Conservation (phyloP, 2,329 filamentous ascomycete species). For the Zarea fungicola region DNA sequence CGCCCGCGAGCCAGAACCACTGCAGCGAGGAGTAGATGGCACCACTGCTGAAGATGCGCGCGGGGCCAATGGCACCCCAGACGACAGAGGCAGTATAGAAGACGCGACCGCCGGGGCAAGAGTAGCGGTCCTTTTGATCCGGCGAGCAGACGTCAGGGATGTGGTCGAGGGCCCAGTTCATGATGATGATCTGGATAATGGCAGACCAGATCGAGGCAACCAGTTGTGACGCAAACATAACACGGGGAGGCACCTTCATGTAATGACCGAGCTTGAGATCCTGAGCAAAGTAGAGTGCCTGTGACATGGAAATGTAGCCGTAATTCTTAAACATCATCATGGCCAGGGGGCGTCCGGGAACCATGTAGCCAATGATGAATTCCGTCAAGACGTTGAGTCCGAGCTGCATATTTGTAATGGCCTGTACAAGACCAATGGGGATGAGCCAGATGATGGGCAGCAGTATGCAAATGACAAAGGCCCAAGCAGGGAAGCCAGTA, state of each 20-base stretch:
- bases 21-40: conserved; percentile 60
- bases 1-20: conserved; percentile 68
- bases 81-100: conserved; percentile 66
- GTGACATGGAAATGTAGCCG: conserved; percentile 62
- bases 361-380: conserved; percentile 68
- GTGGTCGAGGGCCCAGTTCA: conserved; percentile 59
- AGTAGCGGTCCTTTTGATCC: conserved; percentile 51
- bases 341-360: conserved; percentile 63
- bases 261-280: conserved; percentile 66
- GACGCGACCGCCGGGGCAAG: conserved; percentile 48
- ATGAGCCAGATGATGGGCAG: conserved; percentile 55
- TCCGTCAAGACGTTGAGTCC: conserved; percentile 69
- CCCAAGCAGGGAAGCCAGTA: conserved; percentile 55
- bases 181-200: conserved; percentile 57
- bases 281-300: conserved; percentile 59
- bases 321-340: conserved; percentile 79
- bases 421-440: conserved; percentile 57
- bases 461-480: conserved; percentile 50
- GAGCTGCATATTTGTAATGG: conserved; percentile 57
- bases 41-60: conserved; percentile 60
- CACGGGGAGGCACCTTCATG: conserved; percentile 59
- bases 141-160: conserved; percentile 58
- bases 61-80: conserved; percentile 69
- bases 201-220: conserved; percentile 56
- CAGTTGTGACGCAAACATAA: conserved; percentile 56